phyloP scores from a whole-genome alignment of 352 stramenopile species.

The Phytophthora vignae region DNA sequence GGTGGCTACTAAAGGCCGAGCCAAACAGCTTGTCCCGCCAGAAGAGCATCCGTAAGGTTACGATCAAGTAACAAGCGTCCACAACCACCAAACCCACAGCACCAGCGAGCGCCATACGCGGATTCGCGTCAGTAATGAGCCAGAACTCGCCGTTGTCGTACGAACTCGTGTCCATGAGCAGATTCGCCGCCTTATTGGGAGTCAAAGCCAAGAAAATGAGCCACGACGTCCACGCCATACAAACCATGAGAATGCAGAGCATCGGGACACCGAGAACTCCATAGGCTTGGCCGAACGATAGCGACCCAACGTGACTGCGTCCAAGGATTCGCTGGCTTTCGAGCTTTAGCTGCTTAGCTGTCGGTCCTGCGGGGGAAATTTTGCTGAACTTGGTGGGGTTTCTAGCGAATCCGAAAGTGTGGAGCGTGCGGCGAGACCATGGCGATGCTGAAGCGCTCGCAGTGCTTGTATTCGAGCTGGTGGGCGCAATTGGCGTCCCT shows the following conservation, averaged over 20 bases:
- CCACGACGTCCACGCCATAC: constrained; percentile 28
- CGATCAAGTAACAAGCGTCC: constrained; percentile 17
- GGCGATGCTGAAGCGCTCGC: not conserved
- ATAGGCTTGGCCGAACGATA: constrained; percentile 19
- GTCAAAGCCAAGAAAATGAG: constrained; percentile 23
- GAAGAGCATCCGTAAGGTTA: constrained; percentile 32
- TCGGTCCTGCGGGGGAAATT: constrained; percentile 1
- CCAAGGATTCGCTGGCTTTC: not conserved
- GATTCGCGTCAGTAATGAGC: constrained; percentile 23
- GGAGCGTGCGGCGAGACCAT: not conserved
- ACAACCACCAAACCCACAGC: constrained; percentile 20
- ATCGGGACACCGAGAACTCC: constrained; percentile 23
- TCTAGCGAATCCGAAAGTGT: not conserved
- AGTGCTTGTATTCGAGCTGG: not conserved
- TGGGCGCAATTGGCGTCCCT: not conserved
- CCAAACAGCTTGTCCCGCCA: constrained; percentile 16
- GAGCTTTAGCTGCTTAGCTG: not conserved
- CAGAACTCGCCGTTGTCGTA: constrained; percentile 37
- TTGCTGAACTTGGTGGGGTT: not conserved
- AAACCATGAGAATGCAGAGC: constrained; percentile 17
- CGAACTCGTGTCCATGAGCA: constrained; percentile 33
- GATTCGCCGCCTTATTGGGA: constrained; percentile 32
- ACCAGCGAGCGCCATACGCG: not conserved
- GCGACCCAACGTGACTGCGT: not conserved
- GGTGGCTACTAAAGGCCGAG: not conserved